These are phyloP conservation scores for Macrolepiota dolichaula DNA, from an alignment of 768 basidiomycete species.

Conservation along the genomic window DNA sequence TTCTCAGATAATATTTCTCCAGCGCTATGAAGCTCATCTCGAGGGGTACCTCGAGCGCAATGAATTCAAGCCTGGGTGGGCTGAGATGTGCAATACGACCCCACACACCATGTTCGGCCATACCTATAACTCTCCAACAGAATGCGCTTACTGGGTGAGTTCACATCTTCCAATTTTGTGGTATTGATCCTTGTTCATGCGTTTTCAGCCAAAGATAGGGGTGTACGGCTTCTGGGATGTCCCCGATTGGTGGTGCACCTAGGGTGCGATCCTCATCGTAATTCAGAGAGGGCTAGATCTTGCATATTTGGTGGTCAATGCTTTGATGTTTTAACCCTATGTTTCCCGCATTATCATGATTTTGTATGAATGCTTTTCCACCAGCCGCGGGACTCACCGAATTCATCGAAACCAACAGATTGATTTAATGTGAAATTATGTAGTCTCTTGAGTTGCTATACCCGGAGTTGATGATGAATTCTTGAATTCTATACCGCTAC, in stretches of 20 bases:
- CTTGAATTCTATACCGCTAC: too few relatives aligned
- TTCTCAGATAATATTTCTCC: background rate
- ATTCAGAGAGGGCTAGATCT: too few relatives aligned
- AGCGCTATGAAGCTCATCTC: constrained; percentile 6
- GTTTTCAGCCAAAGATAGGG: background rate
- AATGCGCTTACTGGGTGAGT: constrained; percentile 5
- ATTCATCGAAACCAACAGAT: too few relatives aligned
- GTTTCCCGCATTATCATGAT: too few relatives aligned
- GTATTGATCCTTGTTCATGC: background rate
- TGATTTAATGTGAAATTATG: too few relatives aligned
- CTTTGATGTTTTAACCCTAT: too few relatives aligned
- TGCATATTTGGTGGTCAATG: too few relatives aligned
- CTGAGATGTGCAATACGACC: constrained; percentile 9
- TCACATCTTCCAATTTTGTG: background rate
- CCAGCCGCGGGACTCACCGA: too few relatives aligned
- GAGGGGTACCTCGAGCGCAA: constrained; percentile 8
- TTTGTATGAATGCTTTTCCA: too few relatives aligned
- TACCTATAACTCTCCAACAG: background rate
- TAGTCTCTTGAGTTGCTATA: too few relatives aligned
- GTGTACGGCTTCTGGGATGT: constrained; percentile 9
- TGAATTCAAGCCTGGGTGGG: constrained; percentile 3
- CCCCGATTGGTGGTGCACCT: constrained; percentile 1
- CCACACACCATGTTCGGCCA: constrained; percentile 6
- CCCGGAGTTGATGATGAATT: too few relatives aligned
- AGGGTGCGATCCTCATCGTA: background rate